Base-by-base conservation (phyloP, 2,329 filamentous ascomycete genomes). In the Trichoderma atroviride region DNA sequence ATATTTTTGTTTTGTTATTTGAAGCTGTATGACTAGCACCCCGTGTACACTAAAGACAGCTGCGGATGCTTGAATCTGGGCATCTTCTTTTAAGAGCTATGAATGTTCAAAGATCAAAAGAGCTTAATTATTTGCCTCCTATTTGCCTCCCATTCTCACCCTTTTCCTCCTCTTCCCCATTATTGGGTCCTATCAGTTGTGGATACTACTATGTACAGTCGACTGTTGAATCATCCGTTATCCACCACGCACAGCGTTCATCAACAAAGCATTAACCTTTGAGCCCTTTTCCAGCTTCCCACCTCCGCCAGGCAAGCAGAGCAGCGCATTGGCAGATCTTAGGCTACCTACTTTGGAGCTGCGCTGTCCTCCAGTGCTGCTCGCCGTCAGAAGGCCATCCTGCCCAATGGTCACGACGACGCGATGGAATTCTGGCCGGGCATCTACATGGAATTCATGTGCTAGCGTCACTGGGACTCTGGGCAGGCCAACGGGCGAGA, bases 291-390 rank as follows among this genome's bases (percentile, higher is more conserved):
- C 84, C 68, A 94, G 76, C n/a, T 83, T 84, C 6, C 88, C 89
- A 40, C 89, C 83, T 2, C 88, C 87, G 43, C 85, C 84, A 0
- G 92, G 91, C 81, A 96, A 82, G 74, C 91, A 92, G 29, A 98
- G 80, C 74, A 99, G 80, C 4, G 92, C 93, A 83, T 99, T 99
- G 3, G 96, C 95, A 24, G 91, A 90, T 71, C 91, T 92, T 74
- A 98, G 84, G 79, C 95, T 98, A 0, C 94, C 93, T 2, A 99
- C 94, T 71, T 89, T 88, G 19, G 92, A 96, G 78, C 95, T 98
- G 63, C 96, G 86, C 82, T 99, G 96, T 3, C 91, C 89, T 6
- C 96, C 96, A 0, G 96, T 99, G 76, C 93, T 97, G 35, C 83
- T 87, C 0, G 94, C 96, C 70, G 87, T 83, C 59, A 98, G 79